Evolutionary conservation across 768 basidiomycete genomes (phyloP).

Genomic region (Boletus subparvulus): DNA sequence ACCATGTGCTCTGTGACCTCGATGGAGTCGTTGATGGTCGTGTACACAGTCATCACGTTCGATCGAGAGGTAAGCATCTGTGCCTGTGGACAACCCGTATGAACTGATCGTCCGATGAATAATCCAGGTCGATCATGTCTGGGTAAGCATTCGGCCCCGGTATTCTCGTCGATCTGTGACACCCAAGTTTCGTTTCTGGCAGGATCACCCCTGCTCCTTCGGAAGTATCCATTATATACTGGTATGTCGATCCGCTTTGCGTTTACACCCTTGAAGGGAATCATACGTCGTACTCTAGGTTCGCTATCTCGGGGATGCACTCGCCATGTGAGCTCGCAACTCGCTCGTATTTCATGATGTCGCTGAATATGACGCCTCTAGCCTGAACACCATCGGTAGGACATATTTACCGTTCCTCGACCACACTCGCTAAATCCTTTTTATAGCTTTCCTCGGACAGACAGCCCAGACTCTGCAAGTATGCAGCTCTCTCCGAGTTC

Average conservation of each 20-base stretch:
- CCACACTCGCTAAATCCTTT: background rate
- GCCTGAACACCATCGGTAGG: slow-evolving; percentile 16
- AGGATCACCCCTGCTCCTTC: slow-evolving; percentile 9
- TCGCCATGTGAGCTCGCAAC: slow-evolving; percentile 17
- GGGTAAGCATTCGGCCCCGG: slow-evolving; percentile 4
- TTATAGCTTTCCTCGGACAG: slow-evolving; percentile 13
- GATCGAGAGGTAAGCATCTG: slow-evolving; percentile 14
- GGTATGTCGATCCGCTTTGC: slow-evolving; percentile 9
- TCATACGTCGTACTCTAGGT: slow-evolving; percentile 6
- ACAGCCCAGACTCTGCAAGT: slow-evolving; percentile 5
- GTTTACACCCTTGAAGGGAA: background rate
- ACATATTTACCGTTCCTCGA: background rate
- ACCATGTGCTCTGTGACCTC: background rate
- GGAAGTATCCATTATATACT: slow-evolving; percentile 22
- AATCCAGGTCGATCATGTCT: slow-evolving; percentile 18
- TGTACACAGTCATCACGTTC: slow-evolving; percentile 11
- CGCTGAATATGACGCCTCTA: background rate
- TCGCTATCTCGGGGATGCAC: slow-evolving; percentile 22
- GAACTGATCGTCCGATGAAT: background rate
- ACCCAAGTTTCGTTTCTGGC: background rate
- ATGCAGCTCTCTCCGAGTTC: background rate
- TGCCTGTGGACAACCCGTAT: background rate
- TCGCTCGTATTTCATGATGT: background rate
- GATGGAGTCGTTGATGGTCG: background rate
- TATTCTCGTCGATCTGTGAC: background rate